Evolutionary conservation across 805 yeast genomes (phyloP).

Genomic region (Metschnikowia henanensis): DNA sequence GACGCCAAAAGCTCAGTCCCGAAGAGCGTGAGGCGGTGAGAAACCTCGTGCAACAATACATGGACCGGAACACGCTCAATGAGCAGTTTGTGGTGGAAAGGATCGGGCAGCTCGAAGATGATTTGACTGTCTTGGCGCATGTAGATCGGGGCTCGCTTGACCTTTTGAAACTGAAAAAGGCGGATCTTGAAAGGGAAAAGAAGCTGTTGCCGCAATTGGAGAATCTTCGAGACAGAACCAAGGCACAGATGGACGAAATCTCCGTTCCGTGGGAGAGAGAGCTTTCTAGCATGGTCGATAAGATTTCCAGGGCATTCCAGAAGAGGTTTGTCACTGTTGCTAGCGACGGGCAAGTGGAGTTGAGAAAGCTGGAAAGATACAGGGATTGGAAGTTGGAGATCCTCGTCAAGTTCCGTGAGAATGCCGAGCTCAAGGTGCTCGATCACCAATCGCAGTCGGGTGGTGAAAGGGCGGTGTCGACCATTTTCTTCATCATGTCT

Average conservation of each 20-base stretch:
- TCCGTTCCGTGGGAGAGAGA: constrained; percentile 60
- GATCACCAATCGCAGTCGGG: constrained; percentile 95
- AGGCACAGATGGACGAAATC: constrained; percentile 38
- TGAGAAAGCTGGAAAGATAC: constrained; percentile 50
- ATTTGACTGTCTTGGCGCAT: constrained; percentile 35
- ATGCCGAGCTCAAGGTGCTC: constrained; percentile 64
- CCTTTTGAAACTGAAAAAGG: constrained; percentile 41
- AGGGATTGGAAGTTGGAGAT: constrained; percentile 84
- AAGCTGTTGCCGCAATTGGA: constrained; percentile 38
- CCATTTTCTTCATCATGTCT: constrained; percentile 86
- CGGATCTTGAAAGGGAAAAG: constrained; percentile 34
- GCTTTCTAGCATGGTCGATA: constrained; percentile 49
- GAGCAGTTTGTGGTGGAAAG: constrained; percentile 37
- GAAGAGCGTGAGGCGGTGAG: constrained; percentile 41
- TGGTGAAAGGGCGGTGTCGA: constrained; percentile 96
- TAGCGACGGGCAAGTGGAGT: constrained; percentile 82
- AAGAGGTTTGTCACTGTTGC: constrained; percentile 72
- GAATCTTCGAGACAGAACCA: constrained; percentile 26
- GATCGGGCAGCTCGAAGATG: constrained; percentile 49
- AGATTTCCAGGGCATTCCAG: constrained; percentile 65
- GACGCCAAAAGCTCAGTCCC: constrained; percentile 35
- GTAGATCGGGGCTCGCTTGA: constrained; percentile 38
- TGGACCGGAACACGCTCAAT: constrained; percentile 36
- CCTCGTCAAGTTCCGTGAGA: constrained; percentile 81
- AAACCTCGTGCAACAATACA: constrained; percentile 39